Percentiles rank a stretch among this genome's conserved stretches.
Conservation (phyloP, 495 filamentous ascomycete genomes). For the Aspergillus haitiensis region DNA sequence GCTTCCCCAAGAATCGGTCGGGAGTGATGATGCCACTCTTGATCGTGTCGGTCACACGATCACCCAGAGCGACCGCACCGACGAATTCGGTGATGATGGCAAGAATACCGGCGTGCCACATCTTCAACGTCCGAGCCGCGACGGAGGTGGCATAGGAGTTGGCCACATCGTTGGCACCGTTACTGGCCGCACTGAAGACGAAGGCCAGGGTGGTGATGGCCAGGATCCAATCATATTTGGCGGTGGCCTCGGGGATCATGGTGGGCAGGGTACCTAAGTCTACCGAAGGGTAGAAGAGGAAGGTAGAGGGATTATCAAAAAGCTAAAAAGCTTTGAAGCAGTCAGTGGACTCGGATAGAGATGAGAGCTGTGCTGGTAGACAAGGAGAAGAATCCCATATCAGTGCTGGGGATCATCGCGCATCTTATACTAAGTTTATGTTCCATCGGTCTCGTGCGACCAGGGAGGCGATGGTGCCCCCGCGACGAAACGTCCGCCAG, state of each 20-base stretch:
- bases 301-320: not conserved
- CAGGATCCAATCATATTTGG: constrained; percentile 52
- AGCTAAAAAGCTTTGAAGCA: not conserved
- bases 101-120: constrained; percentile 40
- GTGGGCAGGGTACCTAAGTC: constrained; percentile 10
- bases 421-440: not conserved
- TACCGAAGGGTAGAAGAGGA: not conserved
- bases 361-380: not conserved
- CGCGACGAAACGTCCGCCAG: too few species aligned
- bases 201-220: constrained; percentile 48
- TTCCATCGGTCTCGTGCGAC: too few species aligned
- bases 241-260: constrained; percentile 31
- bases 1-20: constrained; percentile 48
- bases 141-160: constrained; percentile 47
- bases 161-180: constrained; percentile 50
- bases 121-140: constrained; percentile 38
- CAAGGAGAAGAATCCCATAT: not conserved
- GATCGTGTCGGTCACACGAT: constrained; percentile 66
- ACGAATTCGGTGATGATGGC: constrained; percentile 49
- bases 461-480: too few species aligned
- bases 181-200: constrained; percentile 44
- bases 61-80: constrained; percentile 63
- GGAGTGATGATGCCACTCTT: constrained; percentile 62
- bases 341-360: not conserved
- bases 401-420: not conserved